Conservation (phyloP, 202 grass and related monocot genomes). For the Carex sylvatica region DNA sequence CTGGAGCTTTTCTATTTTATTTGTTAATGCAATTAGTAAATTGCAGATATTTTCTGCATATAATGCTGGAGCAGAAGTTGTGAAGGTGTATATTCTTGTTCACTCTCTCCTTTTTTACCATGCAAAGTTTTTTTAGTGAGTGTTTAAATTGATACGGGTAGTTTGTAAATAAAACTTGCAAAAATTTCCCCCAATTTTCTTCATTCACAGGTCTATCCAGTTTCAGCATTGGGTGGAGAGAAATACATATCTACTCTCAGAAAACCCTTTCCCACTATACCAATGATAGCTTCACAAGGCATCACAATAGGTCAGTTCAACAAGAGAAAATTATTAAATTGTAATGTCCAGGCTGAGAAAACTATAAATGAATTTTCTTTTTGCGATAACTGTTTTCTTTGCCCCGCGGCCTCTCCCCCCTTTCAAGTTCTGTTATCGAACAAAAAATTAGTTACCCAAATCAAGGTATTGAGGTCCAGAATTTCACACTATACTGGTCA, state of each 20-base stretch:
- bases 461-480: neutral
- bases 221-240: conserved; percentile 67
- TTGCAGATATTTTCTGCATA: conserved; percentile 71
- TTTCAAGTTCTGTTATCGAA: neutral
- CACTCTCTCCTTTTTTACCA: neutral
- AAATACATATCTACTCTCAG: conserved; percentile 75
- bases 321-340: neutral
- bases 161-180: conserved; percentile 6
- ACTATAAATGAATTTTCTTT: neutral
- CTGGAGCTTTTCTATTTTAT: conserved; percentile 23
- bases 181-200: conserved; percentile 9
- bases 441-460: neutral
- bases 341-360: neutral
- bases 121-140: neutral
- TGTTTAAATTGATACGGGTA: neutral
- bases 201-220: conserved; percentile 65
- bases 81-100: conserved; percentile 54
- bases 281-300: conserved; percentile 93
- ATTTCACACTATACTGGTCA: neutral
- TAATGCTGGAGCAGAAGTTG: conserved; percentile 54
- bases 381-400: neutral
- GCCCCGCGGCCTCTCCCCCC: neutral
- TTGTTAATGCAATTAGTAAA: neutral
- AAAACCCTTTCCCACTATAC: conserved; percentile 78
- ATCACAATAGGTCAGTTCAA: conserved; percentile 49